phyloP scores from a whole-genome alignment of 2,329 filamentous ascomycete genomes.

The Epichloe baconii region DNA sequence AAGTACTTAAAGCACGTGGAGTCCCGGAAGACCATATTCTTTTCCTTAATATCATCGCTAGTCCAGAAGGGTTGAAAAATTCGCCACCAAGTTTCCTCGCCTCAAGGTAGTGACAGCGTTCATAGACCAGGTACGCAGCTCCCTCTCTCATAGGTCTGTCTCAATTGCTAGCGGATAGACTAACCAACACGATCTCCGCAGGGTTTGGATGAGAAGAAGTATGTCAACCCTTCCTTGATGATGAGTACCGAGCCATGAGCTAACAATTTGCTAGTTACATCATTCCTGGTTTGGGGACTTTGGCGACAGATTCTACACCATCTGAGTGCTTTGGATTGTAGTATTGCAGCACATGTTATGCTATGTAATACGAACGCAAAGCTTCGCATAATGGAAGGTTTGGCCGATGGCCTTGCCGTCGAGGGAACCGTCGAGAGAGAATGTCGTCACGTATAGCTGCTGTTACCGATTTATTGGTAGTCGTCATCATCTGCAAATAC shows the following conservation, averaged over 20 bases:
- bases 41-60: conserved; percentile 96
- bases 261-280: conserved; percentile 61
- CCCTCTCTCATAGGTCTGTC: not conserved
- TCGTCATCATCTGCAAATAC: conserved; percentile 43
- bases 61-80: conserved; percentile 84
- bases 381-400: not conserved
- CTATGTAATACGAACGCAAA: not conserved
- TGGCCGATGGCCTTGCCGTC: not conserved
- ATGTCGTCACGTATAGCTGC: not conserved
- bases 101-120: conserved; percentile 90
- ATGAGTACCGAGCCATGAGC: conserved; percentile 9
- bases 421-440: not conserved
- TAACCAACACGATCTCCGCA: conserved; percentile 14
- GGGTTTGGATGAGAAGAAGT: conserved; percentile 98
- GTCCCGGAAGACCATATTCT: conserved; percentile 92
- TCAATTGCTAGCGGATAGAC: not conserved
- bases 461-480: conserved; percentile 26
- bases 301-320: conserved; percentile 88
- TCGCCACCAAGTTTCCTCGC: conserved; percentile 78
- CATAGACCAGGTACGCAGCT: conserved; percentile 56
- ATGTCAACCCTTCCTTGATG: conserved; percentile 14
- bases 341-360: not conserved
- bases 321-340: conserved; percentile 33
- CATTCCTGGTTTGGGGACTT: conserved; percentile 85
- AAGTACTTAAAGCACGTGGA: conserved; percentile 77